phyloP scores from a whole-genome alignment of 2,329 filamentous ascomycete species.

The Pyrenophora seminiperda region DNA sequence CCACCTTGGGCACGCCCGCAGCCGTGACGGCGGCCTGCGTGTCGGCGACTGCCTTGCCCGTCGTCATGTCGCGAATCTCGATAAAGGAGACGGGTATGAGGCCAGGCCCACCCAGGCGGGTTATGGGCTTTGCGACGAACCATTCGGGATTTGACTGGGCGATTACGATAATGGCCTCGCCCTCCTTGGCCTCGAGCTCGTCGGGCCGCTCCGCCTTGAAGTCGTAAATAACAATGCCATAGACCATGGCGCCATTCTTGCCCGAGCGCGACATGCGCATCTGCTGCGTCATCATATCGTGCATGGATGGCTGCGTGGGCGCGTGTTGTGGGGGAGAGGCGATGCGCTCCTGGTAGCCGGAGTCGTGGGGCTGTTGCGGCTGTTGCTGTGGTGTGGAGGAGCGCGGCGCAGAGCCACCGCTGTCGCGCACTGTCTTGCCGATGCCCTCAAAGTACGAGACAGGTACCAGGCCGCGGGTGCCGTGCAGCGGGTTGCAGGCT shows the following conservation, averaged over 20 bases:
- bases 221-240: slow-evolving; percentile 95
- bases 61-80: slow-evolving; percentile 92
- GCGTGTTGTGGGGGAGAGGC: slow-evolving; percentile 2
- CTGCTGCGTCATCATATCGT: slow-evolving; percentile 35
- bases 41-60: slow-evolving; percentile 79
- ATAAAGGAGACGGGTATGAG: slow-evolving; percentile 96
- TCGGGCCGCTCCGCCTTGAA: slow-evolving; percentile 95
- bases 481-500: slow-evolving; percentile 91
- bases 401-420: slow-evolving; percentile 58
- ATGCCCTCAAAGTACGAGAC: slow-evolving; percentile 92
- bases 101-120: slow-evolving; percentile 89
- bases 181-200: slow-evolving; percentile 91
- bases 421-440: slow-evolving; percentile 90
- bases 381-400: slow-evolving; percentile 52
- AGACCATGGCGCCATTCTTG: slow-evolving; percentile 82
- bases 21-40: slow-evolving; percentile 82
- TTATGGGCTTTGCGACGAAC: slow-evolving; percentile 99
- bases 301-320: slow-evolving; percentile 39
- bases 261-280: slow-evolving; percentile 50
- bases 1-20: slow-evolving; percentile 90
- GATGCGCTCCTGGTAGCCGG: slow-evolving; percentile 74
- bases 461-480: slow-evolving; percentile 87
- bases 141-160: slow-evolving; percentile 98
- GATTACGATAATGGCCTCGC: slow-evolving; percentile 97
- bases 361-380: slow-evolving; percentile 75